Base-by-base conservation (phyloP, 164 flowering plant species). In the Chloranthus sessilifolius region DNA sequence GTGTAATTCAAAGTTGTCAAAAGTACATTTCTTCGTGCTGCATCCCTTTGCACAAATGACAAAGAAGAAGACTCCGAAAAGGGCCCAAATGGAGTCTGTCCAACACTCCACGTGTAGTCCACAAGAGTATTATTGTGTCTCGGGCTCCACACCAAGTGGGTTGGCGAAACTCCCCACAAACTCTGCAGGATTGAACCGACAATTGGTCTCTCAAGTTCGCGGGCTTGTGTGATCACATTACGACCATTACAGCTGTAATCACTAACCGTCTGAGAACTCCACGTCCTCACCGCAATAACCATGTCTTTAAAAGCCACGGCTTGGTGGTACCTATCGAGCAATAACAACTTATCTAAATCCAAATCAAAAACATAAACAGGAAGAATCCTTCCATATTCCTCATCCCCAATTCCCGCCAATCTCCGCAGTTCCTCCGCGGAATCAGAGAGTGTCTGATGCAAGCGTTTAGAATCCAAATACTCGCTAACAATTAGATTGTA, bases 131-230 rank as follows among this genome's bases (percentile, higher is more conserved):
- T 62, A 50, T 86, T 92, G 62, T 92, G 96, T 62, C 72, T 67
- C 0, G 89, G 70, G 60, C 96, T 89, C 99, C 99, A 89, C n/a
- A 59, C 27, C 67, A 84, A 40, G 63, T 94, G 99, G 17, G 96
- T 94, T 0, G 99, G 97, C 1, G 97, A 77, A n/a, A 94, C 92
- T 7, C 99, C 99, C 96, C 97, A 94, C 92, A 84, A 75, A 47
- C 89, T 94, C 75, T 94, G 99, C 29, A 94, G 58, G 33, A 94
- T 80, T 0, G 99, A 89, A 43, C 96, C 97, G 17, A 94, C 79
- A 29, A 89, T 65, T 0, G 97, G 88, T 43, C 95, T 66, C 71
- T 83, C 97, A 34, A 94, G 90, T 52, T 82, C 89, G 26, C 99
- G 66, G 1, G 95, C 74, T 47, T 78, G 90, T 1, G 79, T 75